A percentile compares a stretch with the other conserved stretches of the same genome.
phyloP scores from a whole-genome alignment of 768 basidiomycete genomes.

The Phanerodontia chrysosporium region DNA sequence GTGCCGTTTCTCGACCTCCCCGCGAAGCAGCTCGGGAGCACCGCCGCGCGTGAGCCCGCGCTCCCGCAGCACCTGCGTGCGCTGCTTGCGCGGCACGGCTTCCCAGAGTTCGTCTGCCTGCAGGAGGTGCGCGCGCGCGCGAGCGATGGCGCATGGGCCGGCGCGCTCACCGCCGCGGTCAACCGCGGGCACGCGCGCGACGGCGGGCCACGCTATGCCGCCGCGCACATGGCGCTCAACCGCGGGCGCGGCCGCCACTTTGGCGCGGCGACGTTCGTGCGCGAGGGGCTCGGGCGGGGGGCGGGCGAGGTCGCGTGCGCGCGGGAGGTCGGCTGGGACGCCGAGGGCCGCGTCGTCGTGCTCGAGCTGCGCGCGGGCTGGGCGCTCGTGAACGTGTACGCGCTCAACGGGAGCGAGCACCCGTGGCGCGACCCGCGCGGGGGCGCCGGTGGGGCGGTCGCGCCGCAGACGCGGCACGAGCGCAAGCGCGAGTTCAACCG shows the following conservation, averaged over 20 bases:
- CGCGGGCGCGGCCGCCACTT: constrained; percentile 20
- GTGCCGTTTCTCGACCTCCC: constrained; percentile 21
- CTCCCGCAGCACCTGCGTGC: constrained; percentile 17
- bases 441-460: constrained; percentile 3
- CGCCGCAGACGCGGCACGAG: constrained; percentile 22
- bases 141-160: constrained; percentile 20
- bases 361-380: constrained; percentile 22
- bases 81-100: constrained; percentile 15
- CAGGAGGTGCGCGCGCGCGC: constrained; percentile 22
- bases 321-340: constrained; percentile 24
- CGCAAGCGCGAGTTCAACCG: constrained; percentile 25
- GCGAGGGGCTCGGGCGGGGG: no score
- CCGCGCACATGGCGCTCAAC: constrained; percentile 18
- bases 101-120: constrained; percentile 22
- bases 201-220: constrained; percentile 17
- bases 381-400: constrained; percentile 25
- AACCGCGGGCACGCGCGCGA: constrained; percentile 12
- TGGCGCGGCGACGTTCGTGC: constrained; percentile 19
- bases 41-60: neutral
- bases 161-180: constrained; percentile 15
- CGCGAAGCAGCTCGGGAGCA: constrained; percentile 13
- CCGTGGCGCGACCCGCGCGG: constrained; percentile 23
- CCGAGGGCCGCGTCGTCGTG: constrained; percentile 21
- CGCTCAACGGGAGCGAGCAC: constrained; percentile 24
- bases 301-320: constrained; percentile 11